Evolutionary conservation across 208 protist species (phyloP).

Genomic region (Crithidia expoeki): DNA sequence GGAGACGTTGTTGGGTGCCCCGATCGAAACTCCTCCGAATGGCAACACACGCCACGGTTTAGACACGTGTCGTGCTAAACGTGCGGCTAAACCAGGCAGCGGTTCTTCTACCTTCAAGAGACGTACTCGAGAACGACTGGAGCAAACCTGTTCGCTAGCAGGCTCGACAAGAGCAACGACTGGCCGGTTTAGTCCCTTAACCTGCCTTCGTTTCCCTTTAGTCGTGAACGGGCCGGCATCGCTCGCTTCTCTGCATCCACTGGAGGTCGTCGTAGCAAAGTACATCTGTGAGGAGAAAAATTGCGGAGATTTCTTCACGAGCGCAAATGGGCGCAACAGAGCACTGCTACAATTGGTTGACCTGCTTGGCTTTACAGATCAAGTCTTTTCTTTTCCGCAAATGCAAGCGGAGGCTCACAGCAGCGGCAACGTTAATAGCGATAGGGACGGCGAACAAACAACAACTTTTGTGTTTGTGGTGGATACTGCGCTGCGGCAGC

Average conservation of each 20-base stretch:
- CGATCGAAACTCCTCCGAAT: background rate
- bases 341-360: constrained; percentile 39
- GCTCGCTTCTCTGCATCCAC: background rate
- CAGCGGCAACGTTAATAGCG: background rate
- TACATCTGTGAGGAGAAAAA: background rate
- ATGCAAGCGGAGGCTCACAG: background rate
- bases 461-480: constrained; percentile 39
- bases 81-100: too few species aligned
- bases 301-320: background rate
- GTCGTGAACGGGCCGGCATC: background rate
- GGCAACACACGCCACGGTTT: background rate
- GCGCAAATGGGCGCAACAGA: background rate
- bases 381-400: constrained; percentile 20
- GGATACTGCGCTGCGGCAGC: constrained; percentile 21
- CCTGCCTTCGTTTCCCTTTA: background rate
- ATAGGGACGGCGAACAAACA: background rate
- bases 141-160: too few species aligned
- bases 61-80: background rate
- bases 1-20: background rate
- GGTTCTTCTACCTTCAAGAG: too few species aligned
- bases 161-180: background rate
- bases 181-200: background rate
- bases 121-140: too few species aligned
- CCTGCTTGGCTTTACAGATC: constrained; percentile 44
- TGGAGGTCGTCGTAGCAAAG: background rate